Base-by-base conservation (phyloP, 2,329 filamentous ascomycete genomes). In the Talaromyces sp. region DNA sequence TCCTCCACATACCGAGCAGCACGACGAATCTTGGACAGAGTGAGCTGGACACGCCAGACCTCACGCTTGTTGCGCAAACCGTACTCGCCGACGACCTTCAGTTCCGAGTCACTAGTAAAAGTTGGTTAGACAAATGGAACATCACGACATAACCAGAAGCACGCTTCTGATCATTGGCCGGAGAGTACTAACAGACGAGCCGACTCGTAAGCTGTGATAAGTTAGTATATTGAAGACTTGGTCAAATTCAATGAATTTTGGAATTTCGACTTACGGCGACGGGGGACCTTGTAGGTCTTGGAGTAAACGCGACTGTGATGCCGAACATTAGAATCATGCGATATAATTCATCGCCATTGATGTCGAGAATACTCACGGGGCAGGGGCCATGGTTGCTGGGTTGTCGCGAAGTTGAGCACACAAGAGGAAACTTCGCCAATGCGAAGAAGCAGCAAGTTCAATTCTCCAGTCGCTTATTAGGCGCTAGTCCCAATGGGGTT, bases 61-160 rank as follows among this genome's bases (percentile, higher is more conserved):
- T 99, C 94, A 86, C 94, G 93, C 91, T 99, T 99, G 87, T 99
- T 99, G 83, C 92, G 90, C 74, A 99, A 91, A 83, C 94, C 94
- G 86, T 95, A 99, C 85, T 99, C 94, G 82, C 94, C 94, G 75
- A 99, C 93, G 81, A 94, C 89, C 90, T 99, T 99, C 82, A 99
- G 84, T 85, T 99, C 94, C 76, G 92, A 91, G 85, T 99, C 94
- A 85, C 94, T 97, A 84, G 76, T 63, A 54, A 62, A 74, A 73
- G 83, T 89, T 86, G 89, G 88, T 89, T 82, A 83, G 78, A 64
- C 58, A 68, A 68, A 66, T 78, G 86, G 82, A 86, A 84, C 32
- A 22, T 86, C 85, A 84, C 89, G 93, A 96, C 92, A 78, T 97
- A 83, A 92, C 87, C 86, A 90, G 90, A 96, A 91, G 75, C 91